Evolutionary conservation across 306 rosid species (phyloP), one percentile per base, ranked within the genome.

Genomic region (Alnus glutinosa): DNA sequence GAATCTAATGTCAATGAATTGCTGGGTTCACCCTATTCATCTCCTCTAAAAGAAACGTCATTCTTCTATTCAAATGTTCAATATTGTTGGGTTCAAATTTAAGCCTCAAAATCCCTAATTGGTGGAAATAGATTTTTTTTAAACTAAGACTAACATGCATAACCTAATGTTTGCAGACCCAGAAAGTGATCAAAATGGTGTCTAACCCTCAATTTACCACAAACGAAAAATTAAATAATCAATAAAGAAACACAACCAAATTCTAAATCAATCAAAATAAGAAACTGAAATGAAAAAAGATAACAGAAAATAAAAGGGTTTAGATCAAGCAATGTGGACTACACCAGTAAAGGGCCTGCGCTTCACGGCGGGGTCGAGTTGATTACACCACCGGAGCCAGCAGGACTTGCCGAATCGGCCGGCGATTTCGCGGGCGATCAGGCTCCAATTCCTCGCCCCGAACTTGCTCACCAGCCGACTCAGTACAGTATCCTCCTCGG

Each of bases 341-440:
- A 42, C 77, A 95, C 99, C 94, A 48, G 98, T 85, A 64, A 91
- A 95, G 34, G 97, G 99, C 73, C 93, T 95, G 83, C 98, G 97
- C 76, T 95, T 95, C 1, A 95, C 97, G 48, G 92, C 75, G 0
- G 99, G 99, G 83, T 95, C 98, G 73, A 95, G 97, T 84, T 95
- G 99, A 77, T 92, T 95, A 79, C 98, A 93, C 99, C 98, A 95
- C 42, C 99, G 88, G 9, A 95, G 94, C 0, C 99, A 96, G 78
- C 98, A 95, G 49, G 99, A 95, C 81, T 95, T 95, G n/a, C 98
- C 97, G 72, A 96, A 91, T 84, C 98, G 83, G 23, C 99, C 97
- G 9, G 92, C 30, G 61, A 95, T 89, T 74, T 97, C 94, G 12
- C 99, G 96, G 55, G 99, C 97, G 36, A 93, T 95, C 74, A 95